Percentiles rank a stretch among this genome's conserved stretches.
Evolutionary conservation across 2,329 filamentous ascomycete genomes (phyloP).

Genomic region (Alternaria sp.): DNA sequence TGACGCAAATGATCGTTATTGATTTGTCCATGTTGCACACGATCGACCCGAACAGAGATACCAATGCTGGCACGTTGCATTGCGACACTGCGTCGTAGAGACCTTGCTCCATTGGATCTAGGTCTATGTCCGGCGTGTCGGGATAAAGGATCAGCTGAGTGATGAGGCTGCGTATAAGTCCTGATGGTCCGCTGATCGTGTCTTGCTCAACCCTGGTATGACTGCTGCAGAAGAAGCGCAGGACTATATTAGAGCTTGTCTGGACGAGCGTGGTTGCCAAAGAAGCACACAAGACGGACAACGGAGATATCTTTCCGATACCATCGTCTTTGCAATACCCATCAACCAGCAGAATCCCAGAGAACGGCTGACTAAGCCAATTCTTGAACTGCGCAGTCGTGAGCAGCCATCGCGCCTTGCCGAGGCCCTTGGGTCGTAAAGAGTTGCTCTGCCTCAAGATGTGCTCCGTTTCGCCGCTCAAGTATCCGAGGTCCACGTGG

Average conservation of each 20-base stretch:
- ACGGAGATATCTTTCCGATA: background rate
- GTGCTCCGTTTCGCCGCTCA: background rate
- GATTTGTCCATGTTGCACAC: background rate
- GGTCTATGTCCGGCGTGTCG: background rate
- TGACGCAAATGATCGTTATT: background rate
- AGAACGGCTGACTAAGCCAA: background rate
- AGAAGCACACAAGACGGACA: background rate
- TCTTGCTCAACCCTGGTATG: background rate
- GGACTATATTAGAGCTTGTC: background rate
- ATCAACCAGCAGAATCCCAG: background rate
- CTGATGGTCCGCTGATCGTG: background rate
- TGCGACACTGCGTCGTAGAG: background rate
- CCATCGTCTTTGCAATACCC: background rate
- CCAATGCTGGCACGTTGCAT: background rate
- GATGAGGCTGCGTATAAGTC: background rate
- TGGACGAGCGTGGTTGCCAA: background rate
- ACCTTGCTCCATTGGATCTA: background rate
- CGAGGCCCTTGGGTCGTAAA: background rate
- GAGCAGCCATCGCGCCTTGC: background rate
- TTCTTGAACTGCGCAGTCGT: background rate
- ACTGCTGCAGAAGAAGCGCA: background rate
- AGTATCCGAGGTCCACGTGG: background rate
- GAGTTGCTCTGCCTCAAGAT: background rate
- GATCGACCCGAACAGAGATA: background rate
- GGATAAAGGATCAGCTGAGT: background rate